Base-by-base conservation (phyloP, 2,329 filamentous ascomycete species). In the Colletotrichum liaoningense region DNA sequence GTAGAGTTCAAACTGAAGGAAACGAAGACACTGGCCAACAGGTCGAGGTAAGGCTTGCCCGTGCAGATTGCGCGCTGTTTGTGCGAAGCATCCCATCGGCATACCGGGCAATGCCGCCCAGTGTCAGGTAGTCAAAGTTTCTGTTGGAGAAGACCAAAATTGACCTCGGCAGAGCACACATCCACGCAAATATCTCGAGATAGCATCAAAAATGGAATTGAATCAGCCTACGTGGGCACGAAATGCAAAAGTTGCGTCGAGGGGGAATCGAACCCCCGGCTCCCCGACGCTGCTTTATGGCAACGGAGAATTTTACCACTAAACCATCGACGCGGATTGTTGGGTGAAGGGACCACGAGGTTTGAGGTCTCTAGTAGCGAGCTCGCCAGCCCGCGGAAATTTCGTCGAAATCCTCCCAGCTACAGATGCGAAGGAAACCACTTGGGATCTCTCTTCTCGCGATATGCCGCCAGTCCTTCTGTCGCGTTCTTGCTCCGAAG, bases 371-470 rank as follows among this genome's bases (percentile, higher is more conserved):
- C n/a, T 24, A 9, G 49, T 54, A 6, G 19, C 5, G 3, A 6
- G 54, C 24, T 57, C 14, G 12, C 26, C 2, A 8, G 26, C 1
- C 9, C 24, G 9, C 24, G 4, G 5, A 19, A 16, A 0, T 3
- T 3, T 11, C 5, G 7, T 1, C 2, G 1, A 19, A 2, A 12
- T 4, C n/a, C 3, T n/a, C 1, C 9, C 1, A 26, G 5, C 66
- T 76, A 80, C 19, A 79, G 67, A 75, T 79, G 76, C 19, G 77
- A 79, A 33, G 77, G 76, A 33, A 78, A 76, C 79, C 78, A 82
- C 19, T 78, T 80, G 1, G 80, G 77, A 1, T 78, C 72, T 24
- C 79, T 77, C 77, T 81, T 80, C 68, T 82, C 77, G 30, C 75
- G 76, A 72, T 81, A 82, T 3, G 79, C 78, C 1, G 76, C 76